These are phyloP conservation scores for Dipteronia dyeriana DNA, from an alignment of 345 rosid genomes.

Conservation along the genomic window DNA sequence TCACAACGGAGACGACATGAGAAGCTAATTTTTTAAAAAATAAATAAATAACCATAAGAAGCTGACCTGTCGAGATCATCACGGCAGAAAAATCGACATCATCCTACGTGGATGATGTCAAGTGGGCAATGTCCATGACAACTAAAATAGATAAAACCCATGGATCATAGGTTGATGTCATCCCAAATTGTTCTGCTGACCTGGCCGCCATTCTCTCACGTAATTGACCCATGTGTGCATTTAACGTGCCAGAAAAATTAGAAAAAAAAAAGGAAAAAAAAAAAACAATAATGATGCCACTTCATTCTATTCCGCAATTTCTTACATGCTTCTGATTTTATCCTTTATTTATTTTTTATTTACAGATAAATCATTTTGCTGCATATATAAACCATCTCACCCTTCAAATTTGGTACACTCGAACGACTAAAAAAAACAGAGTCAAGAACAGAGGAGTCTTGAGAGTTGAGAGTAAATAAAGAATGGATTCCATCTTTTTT, in stretches of 20 bases:
- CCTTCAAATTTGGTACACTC: slow-evolving; percentile 19
- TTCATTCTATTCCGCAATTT: not conserved
- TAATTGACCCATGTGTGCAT: slow-evolving; percentile 42
- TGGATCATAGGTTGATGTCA: slow-evolving; percentile 22
- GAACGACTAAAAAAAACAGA: not conserved
- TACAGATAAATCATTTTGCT: not conserved
- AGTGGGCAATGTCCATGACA: slow-evolving; percentile 17
- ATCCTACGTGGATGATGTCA: slow-evolving; percentile 21
- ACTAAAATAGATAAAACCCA: slow-evolving; percentile 16
- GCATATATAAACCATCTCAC: slow-evolving; percentile 30
- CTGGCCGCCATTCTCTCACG: slow-evolving; percentile 25
- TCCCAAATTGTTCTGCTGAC: slow-evolving; percentile 9
- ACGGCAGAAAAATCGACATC: not conserved
- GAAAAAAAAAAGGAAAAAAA: not conserved
- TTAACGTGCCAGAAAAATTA: slow-evolving; percentile 1
- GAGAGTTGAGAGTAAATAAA: not conserved
- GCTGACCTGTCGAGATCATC: slow-evolving; percentile 18
- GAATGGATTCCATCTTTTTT: slow-evolving; percentile 47
- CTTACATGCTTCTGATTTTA: not conserved
- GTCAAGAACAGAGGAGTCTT: slow-evolving; percentile 5
- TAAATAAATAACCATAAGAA: not conserved
- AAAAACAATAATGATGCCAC: slow-evolving; percentile 8
- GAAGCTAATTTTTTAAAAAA: not conserved
- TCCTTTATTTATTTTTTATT: not conserved
- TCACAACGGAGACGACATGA: too few species aligned